A percentile compares a stretch with the other conserved stretches of the same genome.
Evolutionary conservation across 768 basidiomycete species (phyloP).

Genomic region (Mycena kentingensis): DNA sequence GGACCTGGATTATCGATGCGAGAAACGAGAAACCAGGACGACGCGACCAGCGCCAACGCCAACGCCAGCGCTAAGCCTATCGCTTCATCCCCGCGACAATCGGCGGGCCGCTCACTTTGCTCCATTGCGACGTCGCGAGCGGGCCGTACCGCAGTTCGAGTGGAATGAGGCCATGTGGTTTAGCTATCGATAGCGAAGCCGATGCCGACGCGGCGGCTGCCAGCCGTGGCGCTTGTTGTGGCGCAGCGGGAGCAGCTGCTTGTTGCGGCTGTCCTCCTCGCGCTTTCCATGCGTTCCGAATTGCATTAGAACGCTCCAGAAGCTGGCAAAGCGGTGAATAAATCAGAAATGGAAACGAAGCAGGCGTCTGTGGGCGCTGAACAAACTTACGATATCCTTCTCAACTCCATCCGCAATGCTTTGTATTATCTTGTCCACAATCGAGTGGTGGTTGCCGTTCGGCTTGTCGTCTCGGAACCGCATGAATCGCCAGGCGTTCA

Average conservation of each 20-base stretch:
- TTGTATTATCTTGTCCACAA: conserved; percentile 86
- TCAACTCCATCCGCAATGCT: conserved; percentile 96
- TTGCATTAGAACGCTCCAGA: conserved; percentile 59
- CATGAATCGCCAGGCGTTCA: conserved; percentile 82
- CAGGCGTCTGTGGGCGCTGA: conserved; percentile 9
- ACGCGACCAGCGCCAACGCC: too few species aligned
- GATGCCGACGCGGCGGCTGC: conserved; percentile 25
- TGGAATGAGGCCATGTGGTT: conserved; percentile 22
- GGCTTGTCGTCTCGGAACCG: conserved; percentile 94
- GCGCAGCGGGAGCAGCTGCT: conserved; percentile 24
- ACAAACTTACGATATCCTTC: conserved; percentile 68
- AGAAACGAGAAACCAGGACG: too few species aligned
- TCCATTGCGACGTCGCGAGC: conserved; percentile 63
- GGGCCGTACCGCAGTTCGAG: conserved; percentile 63
- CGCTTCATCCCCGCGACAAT: conserved; percentile 67
- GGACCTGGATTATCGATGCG: conserved; percentile 2
- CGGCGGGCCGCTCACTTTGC: conserved; percentile 71
- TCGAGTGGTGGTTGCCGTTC: conserved; percentile 81
- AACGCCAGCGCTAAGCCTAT: conserved; percentile 34
- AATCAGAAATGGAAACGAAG: conserved; percentile 19
- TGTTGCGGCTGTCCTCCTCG: conserved; percentile 48
- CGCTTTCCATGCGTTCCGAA: conserved; percentile 76
- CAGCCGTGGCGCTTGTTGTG: conserved; percentile 22
- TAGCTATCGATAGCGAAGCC: conserved; percentile 6
- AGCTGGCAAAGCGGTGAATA: conserved; percentile 47